Percentiles rank a stretch among this genome's conserved stretches.
phyloP scores from a whole-genome alignment of 805 yeast genomes.

The Metschnikowia shivogae region DNA sequence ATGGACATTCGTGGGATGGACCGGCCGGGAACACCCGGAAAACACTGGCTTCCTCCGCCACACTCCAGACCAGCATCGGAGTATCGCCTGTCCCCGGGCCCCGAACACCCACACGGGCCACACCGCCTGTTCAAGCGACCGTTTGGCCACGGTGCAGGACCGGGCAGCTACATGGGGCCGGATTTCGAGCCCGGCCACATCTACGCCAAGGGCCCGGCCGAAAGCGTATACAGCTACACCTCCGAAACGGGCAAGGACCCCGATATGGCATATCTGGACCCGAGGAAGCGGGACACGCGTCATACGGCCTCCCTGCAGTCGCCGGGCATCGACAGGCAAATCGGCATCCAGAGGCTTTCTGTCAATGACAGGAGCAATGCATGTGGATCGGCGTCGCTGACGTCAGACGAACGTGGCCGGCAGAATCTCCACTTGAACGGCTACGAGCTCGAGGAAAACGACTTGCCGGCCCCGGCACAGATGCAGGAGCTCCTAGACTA shows the following conservation, averaged over 20 bases:
- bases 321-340: conserved; percentile 2
- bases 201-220: not conserved
- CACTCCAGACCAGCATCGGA: no score
- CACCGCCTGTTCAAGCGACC: not conserved
- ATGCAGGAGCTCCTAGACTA: conserved; percentile 20
- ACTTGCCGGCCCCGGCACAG: conserved; percentile 22
- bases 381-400: not conserved
- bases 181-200: not conserved
- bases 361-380: not conserved
- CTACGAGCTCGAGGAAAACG: conserved; percentile 18
- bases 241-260: not conserved
- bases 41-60: not conserved
- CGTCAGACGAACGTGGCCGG: not conserved
- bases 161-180: not conserved
- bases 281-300: not conserved
- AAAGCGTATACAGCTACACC: not conserved
- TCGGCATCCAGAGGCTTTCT: conserved; percentile 1
- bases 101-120: not conserved
- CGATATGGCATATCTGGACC: not conserved
- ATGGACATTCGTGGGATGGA: not conserved
- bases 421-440: not conserved
- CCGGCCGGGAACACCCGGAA: not conserved
- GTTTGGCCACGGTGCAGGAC: not conserved
- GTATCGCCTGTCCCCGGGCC: no score
- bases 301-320: not conserved